phyloP scores from a whole-genome alignment of 139 green algal genomes.

The Desmodesmus armatus region DNA sequence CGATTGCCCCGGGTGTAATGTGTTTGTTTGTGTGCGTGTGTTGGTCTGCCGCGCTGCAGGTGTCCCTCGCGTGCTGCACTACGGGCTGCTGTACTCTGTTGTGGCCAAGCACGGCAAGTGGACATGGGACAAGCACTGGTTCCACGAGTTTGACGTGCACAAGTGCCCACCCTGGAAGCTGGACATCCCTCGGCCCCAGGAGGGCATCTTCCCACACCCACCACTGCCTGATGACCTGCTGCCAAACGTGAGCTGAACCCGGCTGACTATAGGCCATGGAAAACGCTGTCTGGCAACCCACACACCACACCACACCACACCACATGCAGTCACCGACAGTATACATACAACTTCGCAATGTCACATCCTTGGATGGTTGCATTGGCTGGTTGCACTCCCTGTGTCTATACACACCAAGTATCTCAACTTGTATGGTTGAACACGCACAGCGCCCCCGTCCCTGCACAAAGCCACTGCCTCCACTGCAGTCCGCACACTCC shows the following conservation, averaged over 20 bases:
- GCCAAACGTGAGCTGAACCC: constrained; percentile 54
- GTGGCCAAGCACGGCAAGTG: constrained; percentile 32
- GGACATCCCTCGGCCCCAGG: constrained; percentile 25
- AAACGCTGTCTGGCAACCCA: no score
- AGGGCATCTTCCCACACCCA: constrained; percentile 70
- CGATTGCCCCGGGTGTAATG: no score
- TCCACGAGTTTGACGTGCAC: constrained; percentile 73
- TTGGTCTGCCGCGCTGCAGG: not conserved
- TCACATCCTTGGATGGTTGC: no score
- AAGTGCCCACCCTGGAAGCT: constrained; percentile 62
- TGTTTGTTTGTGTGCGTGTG: no score
- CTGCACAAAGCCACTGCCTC: not conserved
- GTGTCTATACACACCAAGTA: no score
- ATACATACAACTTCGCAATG: not conserved
- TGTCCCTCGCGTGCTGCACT: constrained; percentile 87
- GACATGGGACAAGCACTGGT: constrained; percentile 87
- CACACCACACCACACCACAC: no score
- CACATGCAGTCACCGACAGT: no score
- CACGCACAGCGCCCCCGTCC: no score
- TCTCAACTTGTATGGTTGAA: no score
- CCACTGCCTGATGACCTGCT: constrained; percentile 53
- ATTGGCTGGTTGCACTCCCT: no score
- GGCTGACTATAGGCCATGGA: no score
- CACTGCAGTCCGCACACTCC: not conserved
- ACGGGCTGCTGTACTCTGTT: constrained; percentile 74